Evolutionary conservation across 1,139 yeast genomes (phyloP).

Genomic region (Geotrichum fermentans): DNA sequence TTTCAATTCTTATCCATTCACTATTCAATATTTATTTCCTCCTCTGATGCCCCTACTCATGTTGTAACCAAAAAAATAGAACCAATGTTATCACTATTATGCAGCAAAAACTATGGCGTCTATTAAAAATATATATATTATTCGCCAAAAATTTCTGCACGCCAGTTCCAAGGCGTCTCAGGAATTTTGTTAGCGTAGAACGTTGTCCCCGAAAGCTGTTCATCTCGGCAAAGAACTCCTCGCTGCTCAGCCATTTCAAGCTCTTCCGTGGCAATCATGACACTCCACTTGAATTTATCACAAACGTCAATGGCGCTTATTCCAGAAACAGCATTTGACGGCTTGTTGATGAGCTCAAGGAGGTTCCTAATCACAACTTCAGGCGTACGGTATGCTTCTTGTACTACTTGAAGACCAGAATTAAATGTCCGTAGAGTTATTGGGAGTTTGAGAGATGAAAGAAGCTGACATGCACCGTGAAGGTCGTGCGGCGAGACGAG

Average conservation of each 20-base stretch:
- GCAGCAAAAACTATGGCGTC: no score
- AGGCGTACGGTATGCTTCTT: constrained; percentile 39
- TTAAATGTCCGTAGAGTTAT: constrained; percentile 41
- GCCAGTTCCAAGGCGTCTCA: constrained; percentile 15
- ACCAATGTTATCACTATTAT: not conserved
- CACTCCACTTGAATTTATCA: constrained; percentile 61
- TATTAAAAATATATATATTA: no score
- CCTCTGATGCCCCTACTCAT: not conserved
- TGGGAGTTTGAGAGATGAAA: constrained; percentile 46
- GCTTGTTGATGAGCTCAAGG: constrained; percentile 34
- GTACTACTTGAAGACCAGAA: constrained; percentile 46
- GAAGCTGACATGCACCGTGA: constrained; percentile 47
- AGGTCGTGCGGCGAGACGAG: constrained; percentile 57
- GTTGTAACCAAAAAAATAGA: no score
- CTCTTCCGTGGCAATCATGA: constrained; percentile 64
- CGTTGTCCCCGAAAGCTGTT: constrained; percentile 54
- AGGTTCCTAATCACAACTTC: constrained; percentile 36
- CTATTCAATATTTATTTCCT: constrained; percentile 1
- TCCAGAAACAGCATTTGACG: constrained; percentile 31
- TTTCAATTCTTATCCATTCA: not conserved
- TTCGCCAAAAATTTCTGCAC: constrained; percentile 11
- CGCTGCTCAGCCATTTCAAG: constrained; percentile 53
- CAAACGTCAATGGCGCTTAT: constrained; percentile 46
- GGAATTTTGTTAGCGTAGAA: constrained; percentile 35
- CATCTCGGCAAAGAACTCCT: constrained; percentile 63